These are phyloP conservation scores for Fusarium camptoceras DNA, from an alignment of 2,329 filamentous ascomycete species.

Conservation along the genomic window DNA sequence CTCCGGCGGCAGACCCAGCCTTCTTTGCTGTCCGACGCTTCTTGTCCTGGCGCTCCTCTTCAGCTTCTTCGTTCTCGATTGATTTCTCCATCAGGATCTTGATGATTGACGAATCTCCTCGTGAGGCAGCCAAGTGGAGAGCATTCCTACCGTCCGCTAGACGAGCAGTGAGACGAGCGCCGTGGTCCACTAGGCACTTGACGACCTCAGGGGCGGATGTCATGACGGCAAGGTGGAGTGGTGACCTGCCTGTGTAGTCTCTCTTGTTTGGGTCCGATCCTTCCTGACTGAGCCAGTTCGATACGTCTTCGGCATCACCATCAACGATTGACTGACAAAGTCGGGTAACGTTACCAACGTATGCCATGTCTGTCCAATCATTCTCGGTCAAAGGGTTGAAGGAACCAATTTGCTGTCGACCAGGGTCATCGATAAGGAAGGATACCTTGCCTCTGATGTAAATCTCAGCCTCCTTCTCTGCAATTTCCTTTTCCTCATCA, in stretches of 20 bases:
- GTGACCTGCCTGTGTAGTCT: slow-evolving; percentile 82
- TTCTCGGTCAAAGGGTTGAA: slow-evolving; percentile 86
- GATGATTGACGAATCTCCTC: slow-evolving; percentile 76
- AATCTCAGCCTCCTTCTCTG: slow-evolving; percentile 77
- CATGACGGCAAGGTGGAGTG: slow-evolving; percentile 80
- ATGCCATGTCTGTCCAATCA: slow-evolving; percentile 93
- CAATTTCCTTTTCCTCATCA: slow-evolving; percentile 76
- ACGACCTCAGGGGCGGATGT: slow-evolving; percentile 77
- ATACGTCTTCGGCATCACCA: slow-evolving; percentile 75
- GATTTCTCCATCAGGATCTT: slow-evolving; percentile 79
- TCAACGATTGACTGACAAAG: slow-evolving; percentile 87
- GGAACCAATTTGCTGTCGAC: slow-evolving; percentile 75
- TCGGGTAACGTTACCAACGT: slow-evolving; percentile 80
- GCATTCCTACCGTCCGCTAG: slow-evolving; percentile 84
- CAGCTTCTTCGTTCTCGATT: slow-evolving; percentile 76
- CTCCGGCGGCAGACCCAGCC: slow-evolving; percentile 6
- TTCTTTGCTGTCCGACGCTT: slow-evolving; percentile 54
- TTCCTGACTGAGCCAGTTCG: slow-evolving; percentile 76
- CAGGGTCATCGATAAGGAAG: slow-evolving; percentile 85
- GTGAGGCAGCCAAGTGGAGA: slow-evolving; percentile 81
- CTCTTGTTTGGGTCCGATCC: slow-evolving; percentile 77
- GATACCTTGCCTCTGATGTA: slow-evolving; percentile 79
- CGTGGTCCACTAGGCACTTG: slow-evolving; percentile 75
- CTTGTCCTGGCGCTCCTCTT: slow-evolving; percentile 68
- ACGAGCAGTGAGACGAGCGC: slow-evolving; percentile 78